Evolutionary conservation across 352 stramenopile genomes (phyloP), one percentile per base, ranked within the genome.

Genomic region (Phytophthora sp.): DNA sequence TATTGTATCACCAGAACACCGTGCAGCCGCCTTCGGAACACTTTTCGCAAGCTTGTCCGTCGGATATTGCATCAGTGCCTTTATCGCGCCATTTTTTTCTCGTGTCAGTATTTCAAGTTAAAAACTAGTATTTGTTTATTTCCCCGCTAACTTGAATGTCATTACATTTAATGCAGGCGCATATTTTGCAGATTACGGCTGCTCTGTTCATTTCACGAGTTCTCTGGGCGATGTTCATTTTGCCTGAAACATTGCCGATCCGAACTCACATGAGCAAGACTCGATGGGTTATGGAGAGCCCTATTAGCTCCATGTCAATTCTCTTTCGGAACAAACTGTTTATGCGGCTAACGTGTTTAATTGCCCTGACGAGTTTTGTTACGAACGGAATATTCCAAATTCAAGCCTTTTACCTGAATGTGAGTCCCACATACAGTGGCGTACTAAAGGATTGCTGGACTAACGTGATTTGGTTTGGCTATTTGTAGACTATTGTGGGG

Each of bases 351-450:
- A 91, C 79, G 10, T 66, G 53, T 13, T 65, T 94, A 42, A 88
- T 92, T 34, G 83, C 73, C 6, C 63, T 92, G 59, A 91, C 82
- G 9, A 87, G 54, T 15, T 94, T 92, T 43, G 77, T 87, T 10
- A 55, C 56, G 27, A 85, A 69, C 13, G 83, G 83, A 6, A 71
- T 81, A 26, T 84, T 72, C 23, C 82, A 91, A 50, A 88, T 92
- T 46, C 79, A 77, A 13, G 74, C 80, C 32, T 94, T 90, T 52
- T 94, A 86, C 60, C 70, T 94, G 34, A 94, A 92, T 52, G 80
- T 89, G 56, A 63, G 69, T 59, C 9, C 3, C 1, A 30, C 18
- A 21, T n/a, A 18, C 30, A 34, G 13, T 31, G 21, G 41, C 7
- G 2, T 41, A n/a, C 17, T 1, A 26, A 38, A 5, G 31, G 23